Evolutionary conservation across 2,329 filamentous ascomycete species (phyloP), one percentile per base, ranked within the genome.

Genomic region (Claviceps pazoutovae): DNA sequence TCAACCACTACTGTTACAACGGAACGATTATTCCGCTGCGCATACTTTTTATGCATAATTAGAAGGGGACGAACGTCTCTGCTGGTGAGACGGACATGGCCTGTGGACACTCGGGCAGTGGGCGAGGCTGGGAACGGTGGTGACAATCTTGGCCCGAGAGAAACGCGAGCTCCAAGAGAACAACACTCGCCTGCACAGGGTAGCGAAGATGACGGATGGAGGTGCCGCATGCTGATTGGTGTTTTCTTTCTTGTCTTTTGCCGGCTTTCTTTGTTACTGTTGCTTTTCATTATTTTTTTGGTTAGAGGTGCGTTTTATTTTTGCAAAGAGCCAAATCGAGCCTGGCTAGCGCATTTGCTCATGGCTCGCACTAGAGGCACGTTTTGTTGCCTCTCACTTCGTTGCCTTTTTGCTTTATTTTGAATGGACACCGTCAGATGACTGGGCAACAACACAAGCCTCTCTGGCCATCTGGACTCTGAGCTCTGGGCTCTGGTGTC

Each of bases 31-130:
- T 46, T 53, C 44, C 41, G 42, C 51, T 52, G 26, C 45, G 39
- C 46, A 45, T 48, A 51, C 36, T 49, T 45, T 46, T 50, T 49
- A 48, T 50, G 42, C 54, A 49, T 54, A 44, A 44, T 21, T 52
- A 48, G 48, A 51, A 52, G 49, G 41, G 49, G 48, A 50, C 39
- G 43, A 44, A 46, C 30, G 36, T 46, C 30, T 49, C 43, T 47
- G 19, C 46, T 48, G 51, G 49, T 37, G 42, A 50, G 52, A 48
- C 30, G 30, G 30, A 34, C 30, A 34, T 54, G 54, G 48, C 41
- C 44, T 46, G 19, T 46, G 38, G 52, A 55, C 34, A 48, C 45
- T 19, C 44, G 48, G 44, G 48, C 45, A 41, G n/a, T 26, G 34
- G 46, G 38, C 7, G n/a, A 39, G 14, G 52, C 30, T 19, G 48